A percentile compares a stretch with the other conserved stretches of the same genome.
These are phyloP conservation scores for Fraxinus angustifolia DNA, from an alignment of 305 asterid species.

Conservation along the genomic window DNA sequence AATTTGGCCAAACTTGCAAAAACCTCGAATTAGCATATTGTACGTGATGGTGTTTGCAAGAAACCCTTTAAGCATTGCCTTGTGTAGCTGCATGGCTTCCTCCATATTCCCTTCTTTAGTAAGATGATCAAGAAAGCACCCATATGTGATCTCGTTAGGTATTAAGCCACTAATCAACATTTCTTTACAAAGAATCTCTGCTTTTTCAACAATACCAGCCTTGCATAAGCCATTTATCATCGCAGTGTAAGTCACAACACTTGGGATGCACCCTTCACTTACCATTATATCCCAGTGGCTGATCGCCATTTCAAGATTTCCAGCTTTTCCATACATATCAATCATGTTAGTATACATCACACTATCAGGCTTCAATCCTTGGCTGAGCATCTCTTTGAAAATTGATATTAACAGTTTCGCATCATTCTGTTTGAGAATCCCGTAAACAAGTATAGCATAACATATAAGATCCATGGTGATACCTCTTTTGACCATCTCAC, in stretches of 20 bases:
- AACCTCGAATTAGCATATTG: slow-evolving; percentile 72
- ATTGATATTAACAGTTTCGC: slow-evolving; percentile 32
- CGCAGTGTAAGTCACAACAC: slow-evolving; percentile 57
- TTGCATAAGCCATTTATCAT: slow-evolving; percentile 68
- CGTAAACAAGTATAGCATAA: slow-evolving; percentile 59
- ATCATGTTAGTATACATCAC: slow-evolving; percentile 63
- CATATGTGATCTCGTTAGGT: slow-evolving; percentile 69
- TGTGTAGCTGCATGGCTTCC: slow-evolving; percentile 59
- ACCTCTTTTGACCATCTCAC: slow-evolving; percentile 62
- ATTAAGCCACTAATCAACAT: slow-evolving; percentile 52
- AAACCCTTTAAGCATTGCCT: slow-evolving; percentile 42
- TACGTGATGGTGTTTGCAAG: slow-evolving; percentile 64
- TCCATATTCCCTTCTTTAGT: slow-evolving; percentile 57
- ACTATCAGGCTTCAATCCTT: slow-evolving; percentile 63
- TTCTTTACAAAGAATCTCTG: slow-evolving; percentile 54
- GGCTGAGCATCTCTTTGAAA: slow-evolving; percentile 54
- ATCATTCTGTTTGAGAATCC: slow-evolving; percentile 46
- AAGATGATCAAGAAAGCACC: slow-evolving; percentile 77
- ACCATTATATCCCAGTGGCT: slow-evolving; percentile 78
- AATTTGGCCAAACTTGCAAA: slow-evolving; percentile 59
- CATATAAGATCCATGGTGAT: slow-evolving; percentile 62
- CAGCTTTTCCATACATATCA: slow-evolving; percentile 59
- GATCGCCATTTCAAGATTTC: slow-evolving; percentile 55
- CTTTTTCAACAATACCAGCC: slow-evolving; percentile 56
- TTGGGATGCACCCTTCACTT: slow-evolving; percentile 59